Evolutionary conservation across 352 stramenopile genomes (phyloP).

Genomic region (Globisporangium cylindrosporum): DNA sequence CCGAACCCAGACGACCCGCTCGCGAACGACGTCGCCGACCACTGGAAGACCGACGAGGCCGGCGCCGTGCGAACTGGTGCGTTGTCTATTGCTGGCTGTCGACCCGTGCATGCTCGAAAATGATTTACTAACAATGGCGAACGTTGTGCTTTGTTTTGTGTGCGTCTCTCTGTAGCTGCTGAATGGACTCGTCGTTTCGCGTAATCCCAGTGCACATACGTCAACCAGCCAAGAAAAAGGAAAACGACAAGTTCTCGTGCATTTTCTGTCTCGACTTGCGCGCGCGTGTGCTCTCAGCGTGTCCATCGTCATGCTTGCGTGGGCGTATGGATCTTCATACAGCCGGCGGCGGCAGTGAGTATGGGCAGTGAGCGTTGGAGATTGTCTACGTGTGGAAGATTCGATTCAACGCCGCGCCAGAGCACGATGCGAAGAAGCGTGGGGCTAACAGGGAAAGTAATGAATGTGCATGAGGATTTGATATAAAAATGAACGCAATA

Average conservation of each 20-base stretch:
- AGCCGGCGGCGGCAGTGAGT: no score
- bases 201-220: conserved; percentile 20
- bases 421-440: not conserved
- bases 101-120: not conserved
- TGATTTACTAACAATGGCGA: not conserved
- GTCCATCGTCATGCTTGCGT: no score
- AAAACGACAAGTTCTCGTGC: not conserved
- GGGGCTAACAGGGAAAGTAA: not conserved
- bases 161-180: conserved; percentile 30
- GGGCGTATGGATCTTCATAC: no score
- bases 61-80: conserved; percentile 86
- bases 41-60: conserved; percentile 96
- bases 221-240: not conserved
- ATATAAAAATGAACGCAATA: not conserved
- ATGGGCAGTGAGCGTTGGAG: no score
- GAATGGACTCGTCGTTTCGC: conserved; percentile 73
- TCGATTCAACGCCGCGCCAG: not conserved
- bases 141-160: not conserved
- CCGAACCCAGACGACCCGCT: conserved; percentile 97
- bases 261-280: no score
- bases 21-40: conserved; percentile 96
- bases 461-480: not conserved
- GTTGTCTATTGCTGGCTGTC: not conserved
- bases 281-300: no score
- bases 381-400: no score